These are phyloP conservation scores for Magnaporthiopsis poae DNA, from an alignment of 2,329 filamentous ascomycete species.

Conservation along the genomic window DNA sequence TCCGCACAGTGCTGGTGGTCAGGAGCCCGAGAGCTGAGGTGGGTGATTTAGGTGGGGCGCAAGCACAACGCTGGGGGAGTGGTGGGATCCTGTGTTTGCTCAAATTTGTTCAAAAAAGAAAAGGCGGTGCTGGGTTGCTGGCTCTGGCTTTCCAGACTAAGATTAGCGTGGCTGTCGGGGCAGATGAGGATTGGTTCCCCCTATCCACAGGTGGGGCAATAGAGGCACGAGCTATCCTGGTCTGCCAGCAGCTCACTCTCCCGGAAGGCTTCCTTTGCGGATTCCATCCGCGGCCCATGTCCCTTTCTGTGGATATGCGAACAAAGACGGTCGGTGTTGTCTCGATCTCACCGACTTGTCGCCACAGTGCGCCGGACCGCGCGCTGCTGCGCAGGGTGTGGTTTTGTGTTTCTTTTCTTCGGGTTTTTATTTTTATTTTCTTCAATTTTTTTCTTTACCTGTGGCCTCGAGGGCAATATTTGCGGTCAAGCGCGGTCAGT, in stretches of 20 bases:
- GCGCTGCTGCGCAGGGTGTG: background rate
- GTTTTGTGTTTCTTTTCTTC: background rate
- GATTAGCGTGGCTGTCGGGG: slow-evolving; percentile 5
- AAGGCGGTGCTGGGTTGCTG: background rate
- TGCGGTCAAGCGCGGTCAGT: background rate
- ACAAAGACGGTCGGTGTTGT: background rate
- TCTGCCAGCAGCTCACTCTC: background rate
- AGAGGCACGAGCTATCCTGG: background rate
- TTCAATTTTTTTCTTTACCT: background rate
- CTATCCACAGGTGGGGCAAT: background rate
- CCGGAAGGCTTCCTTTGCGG: background rate
- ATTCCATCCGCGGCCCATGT: background rate
- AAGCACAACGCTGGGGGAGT: background rate
- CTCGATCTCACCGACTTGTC: background rate
- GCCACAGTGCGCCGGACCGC: background rate
- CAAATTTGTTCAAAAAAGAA: background rate
- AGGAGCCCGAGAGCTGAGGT: background rate
- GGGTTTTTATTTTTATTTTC: background rate
- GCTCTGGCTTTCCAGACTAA: slow-evolving; percentile 1
- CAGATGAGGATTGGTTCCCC: slow-evolving; percentile 6
- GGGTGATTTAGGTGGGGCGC: background rate
- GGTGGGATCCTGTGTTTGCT: background rate
- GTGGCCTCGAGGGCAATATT: background rate
- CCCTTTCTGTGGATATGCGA: background rate
- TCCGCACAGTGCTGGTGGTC: background rate